Evolutionary conservation across 805 yeast species (phyloP), one percentile per base, ranked within the genome.

Genomic region (Teunomyces stri): DNA sequence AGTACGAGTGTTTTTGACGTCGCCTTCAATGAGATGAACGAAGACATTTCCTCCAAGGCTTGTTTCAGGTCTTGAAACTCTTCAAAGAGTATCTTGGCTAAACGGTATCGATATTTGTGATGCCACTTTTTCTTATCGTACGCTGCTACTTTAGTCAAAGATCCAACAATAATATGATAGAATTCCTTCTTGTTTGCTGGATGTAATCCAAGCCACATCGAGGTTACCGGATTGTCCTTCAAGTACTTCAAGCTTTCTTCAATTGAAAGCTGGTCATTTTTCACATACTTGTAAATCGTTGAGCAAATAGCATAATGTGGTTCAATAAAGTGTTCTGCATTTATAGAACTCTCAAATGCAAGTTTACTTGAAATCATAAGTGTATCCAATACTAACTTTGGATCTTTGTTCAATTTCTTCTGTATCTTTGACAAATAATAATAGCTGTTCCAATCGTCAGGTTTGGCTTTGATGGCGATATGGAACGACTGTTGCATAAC

Each of bases 121-220:
- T 90, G 96, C 97, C 97, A 90, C 45, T 82, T 87, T 60, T 84
- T 87, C 60, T 86, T 90, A 61, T 92, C 98, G 9, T 78, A 65
- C 0, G 69, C 43, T 13, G 76, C 64, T 2, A 89, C 59, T 47
- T 69, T 78, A 34, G 66, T 67, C 35, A 89, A 62, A 6, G 80
- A 63, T 0, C 59, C 60, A 1, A 85, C 66, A 3, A 85, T 65
- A 10, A 68, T 55, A 6, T 60, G 52, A 45, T 64, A 72, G 51
- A 81, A 72, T 15, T 6, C 30, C 11, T 18, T 44, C 29, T 25
- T 22, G 18, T 6, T 22, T 7, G 11, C 6, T 6, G 43, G 33
- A 11, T n/a, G n/a, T 6, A 16, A 30, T 13, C 28, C 30, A 9
- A 20, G 12, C 6, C 36, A 9, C 25, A 49, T 39, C 4, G 44